Evolutionary conservation across 2,329 filamentous ascomycete genomes (phyloP).

Genomic region (Pseudocercospora fijiensis): DNA sequence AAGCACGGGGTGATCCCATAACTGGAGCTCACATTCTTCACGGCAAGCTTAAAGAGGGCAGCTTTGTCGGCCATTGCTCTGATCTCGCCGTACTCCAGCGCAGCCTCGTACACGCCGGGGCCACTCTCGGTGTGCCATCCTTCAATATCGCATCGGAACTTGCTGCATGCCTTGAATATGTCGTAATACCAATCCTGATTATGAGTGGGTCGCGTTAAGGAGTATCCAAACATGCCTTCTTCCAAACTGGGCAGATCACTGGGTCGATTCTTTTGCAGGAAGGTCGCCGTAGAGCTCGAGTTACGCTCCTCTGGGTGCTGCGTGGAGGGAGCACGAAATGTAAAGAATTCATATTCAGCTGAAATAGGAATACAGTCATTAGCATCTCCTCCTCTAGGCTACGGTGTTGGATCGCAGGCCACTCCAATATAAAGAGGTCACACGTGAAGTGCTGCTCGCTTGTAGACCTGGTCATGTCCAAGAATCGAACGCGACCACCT

Average conservation of each 20-base stretch:
- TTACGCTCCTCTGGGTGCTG: conserved; percentile 53
- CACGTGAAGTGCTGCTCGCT: not conserved
- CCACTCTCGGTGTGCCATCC: conserved; percentile 96
- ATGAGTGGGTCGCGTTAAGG: conserved; percentile 78
- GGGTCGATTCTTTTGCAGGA: conserved; percentile 70
- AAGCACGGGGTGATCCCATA: conserved; percentile 95
- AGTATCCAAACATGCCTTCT: conserved; percentile 96
- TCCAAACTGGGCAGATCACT: conserved; percentile 75
- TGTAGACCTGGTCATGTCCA: not conserved
- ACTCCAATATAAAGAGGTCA: not conserved
- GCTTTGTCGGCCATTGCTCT: conserved; percentile 88
- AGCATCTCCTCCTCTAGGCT: not conserved
- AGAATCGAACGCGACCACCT: not conserved
- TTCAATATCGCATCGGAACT: conserved; percentile 79
- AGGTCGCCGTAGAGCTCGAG: conserved; percentile 69
- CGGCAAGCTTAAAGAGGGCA: conserved; percentile 88
- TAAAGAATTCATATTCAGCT: conserved; percentile 96
- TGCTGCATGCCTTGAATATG: conserved; percentile 74
- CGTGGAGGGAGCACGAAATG: conserved; percentile 68
- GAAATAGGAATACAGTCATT: conserved; percentile 16
- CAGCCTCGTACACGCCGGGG: conserved; percentile 92
- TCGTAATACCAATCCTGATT: conserved; percentile 93
- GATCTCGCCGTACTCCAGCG: conserved; percentile 86
- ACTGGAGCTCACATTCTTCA: conserved; percentile 82
- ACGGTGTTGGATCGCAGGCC: not conserved